A percentile compares a stretch with the other conserved stretches of the same genome.
Conservation (phyloP, 306 rosid species). For the Quillaja saponaria region DNA sequence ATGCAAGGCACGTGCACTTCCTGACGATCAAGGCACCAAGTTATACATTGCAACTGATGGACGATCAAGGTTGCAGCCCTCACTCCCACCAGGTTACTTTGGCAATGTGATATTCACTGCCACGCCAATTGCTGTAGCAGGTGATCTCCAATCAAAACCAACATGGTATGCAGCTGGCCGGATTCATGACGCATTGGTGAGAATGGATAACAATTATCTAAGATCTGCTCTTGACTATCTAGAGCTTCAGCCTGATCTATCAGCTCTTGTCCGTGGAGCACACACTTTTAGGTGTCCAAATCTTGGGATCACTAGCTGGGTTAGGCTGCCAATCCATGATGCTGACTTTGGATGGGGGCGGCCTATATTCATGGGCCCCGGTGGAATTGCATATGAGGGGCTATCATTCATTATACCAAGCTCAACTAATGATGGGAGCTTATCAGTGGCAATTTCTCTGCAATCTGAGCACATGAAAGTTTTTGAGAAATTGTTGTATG, state of each 20-base stretch:
- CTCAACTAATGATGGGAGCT: conserved; percentile 62
- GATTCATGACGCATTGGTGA: conserved; percentile 61
- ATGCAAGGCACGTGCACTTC: conserved; percentile 68
- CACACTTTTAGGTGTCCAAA: conserved; percentile 88
- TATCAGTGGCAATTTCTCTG: conserved; percentile 64
- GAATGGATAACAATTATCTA: conserved; percentile 72
- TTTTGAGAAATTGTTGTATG: conserved; percentile 51
- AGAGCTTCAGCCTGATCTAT: conserved; percentile 81
- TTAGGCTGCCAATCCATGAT: conserved; percentile 80
- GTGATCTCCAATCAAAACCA: conserved; percentile 71
- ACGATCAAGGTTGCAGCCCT: conserved; percentile 72
- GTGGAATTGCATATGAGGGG: conserved; percentile 85
- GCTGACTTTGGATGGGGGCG: conserved; percentile 99
- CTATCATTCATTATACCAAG: conserved; percentile 69
- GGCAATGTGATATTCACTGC: conserved; percentile 89
- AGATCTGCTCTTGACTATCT: conserved; percentile 82
- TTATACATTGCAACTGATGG: conserved; percentile 87
- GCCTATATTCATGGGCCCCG: conserved; percentile 96
- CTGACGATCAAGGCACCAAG: conserved; percentile 73
- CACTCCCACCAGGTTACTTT: conserved; percentile 78
- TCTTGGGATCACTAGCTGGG: conserved; percentile 95
- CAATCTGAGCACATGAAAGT: conserved; percentile 65
- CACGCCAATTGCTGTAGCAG: conserved; percentile 66
- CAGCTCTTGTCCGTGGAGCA: conserved; percentile 78
- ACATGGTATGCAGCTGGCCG: conserved; percentile 77